Evolutionary conservation across 2,329 filamentous ascomycete species (phyloP).

Genomic region (Fonsecaea monophora): DNA sequence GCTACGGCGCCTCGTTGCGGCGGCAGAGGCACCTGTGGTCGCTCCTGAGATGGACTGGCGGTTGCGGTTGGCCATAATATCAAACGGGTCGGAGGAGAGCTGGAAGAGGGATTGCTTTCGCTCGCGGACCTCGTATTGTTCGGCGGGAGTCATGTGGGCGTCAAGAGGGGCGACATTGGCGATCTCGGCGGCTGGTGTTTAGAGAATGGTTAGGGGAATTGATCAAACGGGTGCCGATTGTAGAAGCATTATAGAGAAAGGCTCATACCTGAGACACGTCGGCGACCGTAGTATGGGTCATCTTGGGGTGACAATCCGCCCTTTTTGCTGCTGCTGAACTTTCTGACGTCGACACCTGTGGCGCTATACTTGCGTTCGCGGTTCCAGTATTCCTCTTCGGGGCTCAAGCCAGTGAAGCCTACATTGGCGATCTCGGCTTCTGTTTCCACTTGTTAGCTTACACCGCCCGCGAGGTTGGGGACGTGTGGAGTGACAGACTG

Average conservation of each 20-base stretch:
- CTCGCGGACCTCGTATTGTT: slow-evolving; percentile 38
- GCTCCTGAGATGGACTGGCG: slow-evolving; percentile 37
- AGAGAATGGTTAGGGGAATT: slow-evolving; percentile 3
- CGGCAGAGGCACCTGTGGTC: slow-evolving; percentile 32
- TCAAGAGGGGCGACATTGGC: slow-evolving; percentile 13
- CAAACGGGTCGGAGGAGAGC: slow-evolving; percentile 38
- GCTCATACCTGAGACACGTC: slow-evolving; percentile 33
- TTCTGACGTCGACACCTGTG: slow-evolving; percentile 37
- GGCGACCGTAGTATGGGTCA: slow-evolving; percentile 39
- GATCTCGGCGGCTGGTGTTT: slow-evolving; percentile 20
- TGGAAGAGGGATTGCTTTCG: slow-evolving; percentile 38
- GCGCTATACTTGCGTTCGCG: slow-evolving; percentile 39
- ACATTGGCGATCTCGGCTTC: slow-evolving; percentile 36
- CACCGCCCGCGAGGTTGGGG: not conserved
- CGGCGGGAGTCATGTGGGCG: slow-evolving; percentile 32
- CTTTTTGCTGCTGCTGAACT: slow-evolving; percentile 36
- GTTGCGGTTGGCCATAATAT: slow-evolving; percentile 32
- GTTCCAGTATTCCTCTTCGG: slow-evolving; percentile 38
- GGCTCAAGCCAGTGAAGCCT: slow-evolving; percentile 35
- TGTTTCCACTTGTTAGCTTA: slow-evolving; percentile 19
- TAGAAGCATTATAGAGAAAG: not conserved
- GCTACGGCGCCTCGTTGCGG: slow-evolving; percentile 36
- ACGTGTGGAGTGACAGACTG: slow-evolving; percentile 25
- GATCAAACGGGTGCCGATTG: not conserved
- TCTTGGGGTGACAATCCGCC: slow-evolving; percentile 32